Conservation (phyloP, 306 rosid genomes). For the Vicia villosa region DNA sequence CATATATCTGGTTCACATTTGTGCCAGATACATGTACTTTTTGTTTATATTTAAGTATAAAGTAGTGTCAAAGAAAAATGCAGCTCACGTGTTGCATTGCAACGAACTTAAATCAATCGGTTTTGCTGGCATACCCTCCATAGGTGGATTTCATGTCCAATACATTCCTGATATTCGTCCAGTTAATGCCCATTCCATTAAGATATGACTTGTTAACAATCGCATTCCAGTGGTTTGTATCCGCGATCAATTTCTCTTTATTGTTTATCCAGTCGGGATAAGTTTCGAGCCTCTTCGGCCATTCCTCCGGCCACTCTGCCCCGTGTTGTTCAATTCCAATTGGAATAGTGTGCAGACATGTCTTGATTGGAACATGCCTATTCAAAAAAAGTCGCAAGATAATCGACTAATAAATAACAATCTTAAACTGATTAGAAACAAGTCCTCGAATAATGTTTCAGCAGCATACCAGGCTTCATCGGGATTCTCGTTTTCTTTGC, state of each 20-base stretch:
- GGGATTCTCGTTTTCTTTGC: constrained; percentile 90
- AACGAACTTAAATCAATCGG: constrained; percentile 24
- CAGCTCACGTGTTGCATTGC: constrained; percentile 31
- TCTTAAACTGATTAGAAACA: constrained; percentile 26
- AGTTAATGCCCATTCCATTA: constrained; percentile 84
- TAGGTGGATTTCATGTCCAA: constrained; percentile 95
- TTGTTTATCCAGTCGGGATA: constrained; percentile 83
- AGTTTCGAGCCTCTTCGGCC: constrained; percentile 90
- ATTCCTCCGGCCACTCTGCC: constrained; percentile 98
- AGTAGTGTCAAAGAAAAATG: constrained; percentile 21
- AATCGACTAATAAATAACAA: constrained; percentile 12
- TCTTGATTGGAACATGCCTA: constrained; percentile 76
- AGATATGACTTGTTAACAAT: constrained; percentile 80
- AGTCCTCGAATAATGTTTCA: constrained; percentile 26
- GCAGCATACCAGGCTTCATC: constrained; percentile 85
- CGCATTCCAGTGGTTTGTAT: constrained; percentile 83
- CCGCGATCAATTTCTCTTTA: constrained; percentile 73
- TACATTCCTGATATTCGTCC: constrained; percentile 82
- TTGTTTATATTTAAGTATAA: not conserved
- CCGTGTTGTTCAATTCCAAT: constrained; percentile 86
- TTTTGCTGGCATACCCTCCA: constrained; percentile 78
- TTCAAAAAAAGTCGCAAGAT: constrained; percentile 31
- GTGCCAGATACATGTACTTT: not conserved
- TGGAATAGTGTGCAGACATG: constrained; percentile 84
- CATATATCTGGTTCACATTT: not conserved